Conservation (phyloP, 2,329 filamentous ascomycete species). For the Claviceps maximensis region DNA sequence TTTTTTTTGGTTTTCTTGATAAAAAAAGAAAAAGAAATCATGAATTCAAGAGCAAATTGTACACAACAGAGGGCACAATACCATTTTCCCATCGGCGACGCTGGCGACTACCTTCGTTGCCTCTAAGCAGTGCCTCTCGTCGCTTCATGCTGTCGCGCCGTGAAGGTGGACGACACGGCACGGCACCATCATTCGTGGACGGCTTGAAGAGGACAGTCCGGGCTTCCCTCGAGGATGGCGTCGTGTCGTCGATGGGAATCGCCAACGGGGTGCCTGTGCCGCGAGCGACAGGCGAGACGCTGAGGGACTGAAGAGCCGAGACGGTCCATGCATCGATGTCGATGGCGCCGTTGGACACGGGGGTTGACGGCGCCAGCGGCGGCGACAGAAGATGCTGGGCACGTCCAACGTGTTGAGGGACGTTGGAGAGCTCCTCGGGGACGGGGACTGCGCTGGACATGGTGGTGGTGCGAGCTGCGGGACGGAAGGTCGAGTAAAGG, state of each 20-base stretch:
- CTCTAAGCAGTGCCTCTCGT: slow-evolving; percentile 69
- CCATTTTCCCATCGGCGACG: slow-evolving; percentile 92
- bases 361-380: slow-evolving; percentile 12
- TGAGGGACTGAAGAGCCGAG: slow-evolving; percentile 41
- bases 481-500: background rate
- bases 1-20: background rate
- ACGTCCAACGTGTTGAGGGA: background rate
- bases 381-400: slow-evolving; percentile 1
- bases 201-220: too few species aligned
- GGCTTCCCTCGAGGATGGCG: background rate
- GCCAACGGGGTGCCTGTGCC: slow-evolving; percentile 52
- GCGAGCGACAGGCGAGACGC: slow-evolving; percentile 39
- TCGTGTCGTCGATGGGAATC: slow-evolving; percentile 58
- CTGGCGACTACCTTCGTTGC: slow-evolving; percentile 79
- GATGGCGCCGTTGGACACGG: slow-evolving; percentile 19
- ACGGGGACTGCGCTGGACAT: slow-evolving; percentile 41
- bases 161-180: slow-evolving; percentile 13
- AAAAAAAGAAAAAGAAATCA: background rate
- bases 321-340: slow-evolving; percentile 58
- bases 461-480: slow-evolving; percentile 29
- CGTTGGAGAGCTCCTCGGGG: slow-evolving; percentile 19
- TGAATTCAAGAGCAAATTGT: too few species aligned
- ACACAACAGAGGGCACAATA: slow-evolving; percentile 23
- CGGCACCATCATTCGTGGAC: too few species aligned
- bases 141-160: slow-evolving; percentile 41